Conservation (phyloP, 306 rosid genomes). For the Oemleria cerasiformis region DNA sequence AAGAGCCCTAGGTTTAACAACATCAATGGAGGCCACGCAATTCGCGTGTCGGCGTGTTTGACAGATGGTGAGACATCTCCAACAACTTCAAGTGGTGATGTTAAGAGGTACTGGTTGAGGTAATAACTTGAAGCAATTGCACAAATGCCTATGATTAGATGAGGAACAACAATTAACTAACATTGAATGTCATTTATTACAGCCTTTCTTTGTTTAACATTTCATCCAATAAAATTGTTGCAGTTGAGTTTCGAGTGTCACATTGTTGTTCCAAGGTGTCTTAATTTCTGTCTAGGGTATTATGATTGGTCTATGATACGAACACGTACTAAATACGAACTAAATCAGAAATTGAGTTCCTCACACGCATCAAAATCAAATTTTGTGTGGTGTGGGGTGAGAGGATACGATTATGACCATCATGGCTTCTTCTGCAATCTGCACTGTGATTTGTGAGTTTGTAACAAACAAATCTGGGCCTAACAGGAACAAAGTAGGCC, state of each 20-base stretch:
- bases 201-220: background rate
- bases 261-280: too few species aligned
- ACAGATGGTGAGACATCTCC: constrained; percentile 38
- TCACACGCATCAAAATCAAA: background rate
- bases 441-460: background rate
- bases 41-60: constrained; percentile 19
- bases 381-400: background rate
- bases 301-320: too few species aligned
- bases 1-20: constrained; percentile 6
- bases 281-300: too few species aligned
- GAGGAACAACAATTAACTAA: background rate
- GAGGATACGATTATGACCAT: too few species aligned
- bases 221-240: too few species aligned
- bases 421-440: background rate
- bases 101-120: constrained; percentile 23
- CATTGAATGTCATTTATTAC: background rate
- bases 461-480: background rate
- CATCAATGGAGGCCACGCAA: constrained; percentile 2
- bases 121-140: background rate
- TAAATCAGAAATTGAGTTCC: too few species aligned
- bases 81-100: constrained; percentile 17
- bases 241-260: background rate
- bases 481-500: background rate
- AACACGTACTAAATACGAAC: too few species aligned
- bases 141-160: background rate